Evolutionary conservation across 1,139 yeast species (phyloP).

Genomic region (Hansenula lynferdii): DNA sequence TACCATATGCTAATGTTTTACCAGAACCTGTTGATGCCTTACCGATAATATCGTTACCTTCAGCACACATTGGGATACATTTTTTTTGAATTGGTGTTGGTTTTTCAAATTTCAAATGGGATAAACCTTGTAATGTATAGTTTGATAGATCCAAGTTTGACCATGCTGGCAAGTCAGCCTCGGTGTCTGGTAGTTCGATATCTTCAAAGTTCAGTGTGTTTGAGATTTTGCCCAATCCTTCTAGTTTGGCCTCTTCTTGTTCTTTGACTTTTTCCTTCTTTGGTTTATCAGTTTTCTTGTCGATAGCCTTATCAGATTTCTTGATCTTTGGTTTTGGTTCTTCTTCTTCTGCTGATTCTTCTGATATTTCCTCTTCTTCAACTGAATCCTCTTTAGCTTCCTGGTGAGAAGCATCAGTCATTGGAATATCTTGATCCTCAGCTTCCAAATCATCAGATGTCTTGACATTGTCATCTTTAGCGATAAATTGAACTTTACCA

Average conservation of each 20-base stretch:
- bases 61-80: conserved; percentile 71
- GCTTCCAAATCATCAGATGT: conserved; percentile 8
- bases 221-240: conserved; percentile 21
- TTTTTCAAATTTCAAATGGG: conserved; percentile 48
- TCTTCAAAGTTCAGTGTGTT: conserved; percentile 15
- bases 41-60: conserved; percentile 82
- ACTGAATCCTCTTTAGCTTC: too few species aligned
- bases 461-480: conserved; percentile 34
- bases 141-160: conserved; percentile 40
- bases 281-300: conserved; percentile 16
- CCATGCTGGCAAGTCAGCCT: conserved; percentile 57
- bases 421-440: too few species aligned
- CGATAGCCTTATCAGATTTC: too few species aligned
- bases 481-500: conserved; percentile 61
- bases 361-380: conserved; percentile 6
- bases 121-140: conserved; percentile 54
- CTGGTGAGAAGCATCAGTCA: too few species aligned
- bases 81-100: conserved; percentile 85
- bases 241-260: conserved; percentile 15
- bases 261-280: conserved; percentile 9
- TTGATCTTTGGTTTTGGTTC: conserved; percentile 16
- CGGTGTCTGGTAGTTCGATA: conserved; percentile 23
- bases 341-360: conserved; percentile 12
- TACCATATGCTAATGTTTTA: conserved; percentile 92
- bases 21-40: conserved; percentile 99